A percentile compares a stretch with the other conserved stretches of the same genome.
phyloP scores from a whole-genome alignment of 805 yeast species.

The Babjeviella inositovora region DNA sequence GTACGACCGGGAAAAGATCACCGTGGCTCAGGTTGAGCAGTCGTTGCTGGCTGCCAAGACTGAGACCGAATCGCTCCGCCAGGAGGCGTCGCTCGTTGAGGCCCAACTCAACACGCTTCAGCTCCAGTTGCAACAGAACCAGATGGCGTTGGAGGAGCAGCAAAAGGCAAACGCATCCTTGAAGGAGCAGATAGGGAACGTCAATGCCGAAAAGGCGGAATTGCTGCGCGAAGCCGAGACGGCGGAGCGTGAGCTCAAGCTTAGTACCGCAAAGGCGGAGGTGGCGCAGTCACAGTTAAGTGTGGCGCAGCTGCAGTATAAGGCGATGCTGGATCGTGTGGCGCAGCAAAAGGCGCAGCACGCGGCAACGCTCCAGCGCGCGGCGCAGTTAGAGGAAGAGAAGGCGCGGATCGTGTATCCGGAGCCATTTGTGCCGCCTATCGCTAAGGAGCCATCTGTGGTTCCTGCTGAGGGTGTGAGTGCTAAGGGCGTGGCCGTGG shows the following conservation, averaged over 20 bases:
- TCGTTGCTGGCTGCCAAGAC: constrained; percentile 38
- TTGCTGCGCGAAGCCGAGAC: constrained; percentile 38
- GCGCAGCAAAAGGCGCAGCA: constrained; percentile 8
- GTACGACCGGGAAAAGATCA: constrained; percentile 66
- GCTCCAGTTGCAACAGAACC: constrained; percentile 42
- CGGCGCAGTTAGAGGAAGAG: constrained; percentile 7
- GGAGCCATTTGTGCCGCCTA: constrained; percentile 6
- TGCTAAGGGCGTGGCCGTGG: constrained; percentile 10
- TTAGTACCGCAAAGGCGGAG: constrained; percentile 44
- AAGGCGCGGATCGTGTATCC: constrained; percentile 22
- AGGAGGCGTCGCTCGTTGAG: constrained; percentile 63
- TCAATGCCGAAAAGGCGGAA: constrained; percentile 52
- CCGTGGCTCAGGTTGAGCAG: constrained; percentile 57
- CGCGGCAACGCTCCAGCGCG: constrained; percentile 6
- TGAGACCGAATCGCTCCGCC: constrained; percentile 55
- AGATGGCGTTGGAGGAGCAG: constrained; percentile 43
- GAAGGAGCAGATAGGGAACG: constrained; percentile 50
- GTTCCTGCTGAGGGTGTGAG: constrained; percentile 4
- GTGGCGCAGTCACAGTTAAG: constrained; percentile 60
- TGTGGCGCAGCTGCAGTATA: constrained; percentile 33
- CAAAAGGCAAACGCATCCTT: constrained; percentile 49
- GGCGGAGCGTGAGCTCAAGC: constrained; percentile 36
- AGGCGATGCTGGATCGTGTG: constrained; percentile 13
- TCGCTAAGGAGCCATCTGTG: constrained; percentile 3
- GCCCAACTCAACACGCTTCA: constrained; percentile 65